phyloP scores from a whole-genome alignment of 345 rosid genomes.

The Hirschfeldia incana region DNA sequence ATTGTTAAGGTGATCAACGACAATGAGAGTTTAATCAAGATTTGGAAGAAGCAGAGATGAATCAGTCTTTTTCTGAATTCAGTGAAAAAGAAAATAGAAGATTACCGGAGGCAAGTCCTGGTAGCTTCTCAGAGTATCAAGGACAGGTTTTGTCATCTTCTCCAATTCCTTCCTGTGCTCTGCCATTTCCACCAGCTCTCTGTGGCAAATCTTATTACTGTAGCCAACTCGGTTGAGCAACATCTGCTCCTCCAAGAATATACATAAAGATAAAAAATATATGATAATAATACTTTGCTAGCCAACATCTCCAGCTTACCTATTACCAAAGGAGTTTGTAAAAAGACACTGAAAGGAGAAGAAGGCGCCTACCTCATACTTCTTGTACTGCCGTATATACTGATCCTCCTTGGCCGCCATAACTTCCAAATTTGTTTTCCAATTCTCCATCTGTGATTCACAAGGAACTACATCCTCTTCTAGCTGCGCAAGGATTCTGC shows the following conservation, averaged over 20 bases:
- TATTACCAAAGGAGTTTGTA: not conserved
- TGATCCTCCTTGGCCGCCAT: conserved; percentile 96
- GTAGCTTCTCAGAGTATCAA: conserved; percentile 89
- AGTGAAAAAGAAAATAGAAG: not conserved
- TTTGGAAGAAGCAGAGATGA: conserved; percentile 11
- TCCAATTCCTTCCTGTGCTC: conserved; percentile 85
- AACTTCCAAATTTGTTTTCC: conserved; percentile 52
- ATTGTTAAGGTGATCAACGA: not conserved
- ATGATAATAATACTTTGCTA: not conserved
- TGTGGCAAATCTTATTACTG: conserved; percentile 81
- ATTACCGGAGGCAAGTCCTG: conserved; percentile 95
- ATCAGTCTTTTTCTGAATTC: not conserved
- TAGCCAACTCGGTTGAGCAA: conserved; percentile 91
- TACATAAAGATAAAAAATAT: not conserved
- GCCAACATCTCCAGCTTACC: too few species aligned
- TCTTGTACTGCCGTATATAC: conserved; percentile 72
- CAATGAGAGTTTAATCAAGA: not conserved
- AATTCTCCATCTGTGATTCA: conserved; percentile 34
- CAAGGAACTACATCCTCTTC: conserved; percentile 67
- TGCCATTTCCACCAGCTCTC: conserved; percentile 80
- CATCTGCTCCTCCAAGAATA: conserved; percentile 46
- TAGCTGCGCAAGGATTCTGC: conserved; percentile 80
- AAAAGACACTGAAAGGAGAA: conserved; percentile 14
- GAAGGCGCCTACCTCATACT: conserved; percentile 62
- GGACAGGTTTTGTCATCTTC: conserved; percentile 84